Base-by-base conservation (phyloP, 2,329 filamentous ascomycete genomes). In the Xylariaceae sp. region DNA sequence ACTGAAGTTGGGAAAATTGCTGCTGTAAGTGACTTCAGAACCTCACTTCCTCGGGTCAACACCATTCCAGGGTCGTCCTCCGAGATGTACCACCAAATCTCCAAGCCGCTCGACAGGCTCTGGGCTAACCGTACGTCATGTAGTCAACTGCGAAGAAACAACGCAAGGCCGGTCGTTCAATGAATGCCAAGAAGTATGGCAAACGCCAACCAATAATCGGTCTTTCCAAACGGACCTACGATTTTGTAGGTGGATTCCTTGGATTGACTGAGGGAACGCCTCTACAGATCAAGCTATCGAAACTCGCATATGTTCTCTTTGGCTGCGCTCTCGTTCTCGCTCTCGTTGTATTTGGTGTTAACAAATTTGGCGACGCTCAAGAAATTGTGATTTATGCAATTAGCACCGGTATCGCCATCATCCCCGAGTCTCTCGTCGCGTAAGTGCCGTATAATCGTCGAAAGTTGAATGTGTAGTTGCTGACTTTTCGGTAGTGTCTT, bases 261-360 rank as follows among this genome's bases (percentile, higher is more conserved):
- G 85, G 82, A 53, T 70, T 84, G 30, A 81, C 79, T 3, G 80
- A 86, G 61, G 90, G 90, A 35, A 94, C 90, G 1, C 90, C 90
- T 2, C 77, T 94, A 53, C 89, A 92, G 74, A 83, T 87, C 64
- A 92, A 90, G 74, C 78, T 94, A 54, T 88, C 88, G 61, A 88
- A 89, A 67, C 80, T 94, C 61, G 90, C 90, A 9, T 87, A 92
- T 58, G 76, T 89, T 6, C 82, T 94, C 2, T 92, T 93, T 69
- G 85, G 82, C 51, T 86, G 89, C 61, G 90, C 82, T n/a, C 71
- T 84, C 9, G 69, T 83, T 17, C 74, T 84, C 34, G 82, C 82
- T 34, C 77, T 84, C 58, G 78, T 85, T 49, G 82, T 85, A 9
- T 84, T 85, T 68, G 81, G 76, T 0, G 82, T 81, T 55, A 84